Evolutionary conservation across 371 early-diverging fungal genomes (phyloP), one percentile per base, ranked within the genome.

Genomic region (Mucor circinelloides): DNA sequence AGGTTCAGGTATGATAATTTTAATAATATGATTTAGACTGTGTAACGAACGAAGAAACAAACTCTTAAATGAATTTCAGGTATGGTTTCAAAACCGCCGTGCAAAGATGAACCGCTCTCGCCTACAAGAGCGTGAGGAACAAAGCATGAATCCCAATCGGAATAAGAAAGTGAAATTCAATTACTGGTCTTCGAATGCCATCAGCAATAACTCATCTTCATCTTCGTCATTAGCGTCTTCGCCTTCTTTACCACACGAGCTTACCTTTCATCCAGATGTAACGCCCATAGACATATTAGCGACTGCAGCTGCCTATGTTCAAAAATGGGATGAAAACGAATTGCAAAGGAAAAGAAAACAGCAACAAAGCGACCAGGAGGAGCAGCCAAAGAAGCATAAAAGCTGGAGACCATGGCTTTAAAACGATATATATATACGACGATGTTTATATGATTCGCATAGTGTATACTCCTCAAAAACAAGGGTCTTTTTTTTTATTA

Each of bases 1-100:
- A 94, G 76, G 93, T 99, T 31, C 97, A 99, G 89, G 89, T 87
- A 81, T 57, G 25, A 48, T 65, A 56, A 17, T 36, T 40, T 40
- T 28, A 44, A 31, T 40, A 55, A 30, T 27, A 55, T 17, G 55
- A 67, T 55, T n/a, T 34, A 38, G 38, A 36, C 12, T 28, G 66
- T 70, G 70, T 70, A 62, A 63, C 71, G 12, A 58, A 48, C 19
- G 21, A 48, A 48, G 34, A 48, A 48, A 63, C 13, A 58, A 34
- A 58, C 58, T 58, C 36, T 28, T 44, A 55, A 55, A 25, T 48
- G n/a, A 27, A 54, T 54, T 31, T 48, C 44, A 73, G 73, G 73
- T 73, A 38, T 73, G 73, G 73, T 73, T 73, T 73, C 73, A 73
- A 64, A 73, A 73, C 46, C 66, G 73, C 40, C 69, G 73, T 62